Base-by-base conservation (phyloP, 2,329 filamentous ascomycete species). In the Aspergillus sp. region DNA sequence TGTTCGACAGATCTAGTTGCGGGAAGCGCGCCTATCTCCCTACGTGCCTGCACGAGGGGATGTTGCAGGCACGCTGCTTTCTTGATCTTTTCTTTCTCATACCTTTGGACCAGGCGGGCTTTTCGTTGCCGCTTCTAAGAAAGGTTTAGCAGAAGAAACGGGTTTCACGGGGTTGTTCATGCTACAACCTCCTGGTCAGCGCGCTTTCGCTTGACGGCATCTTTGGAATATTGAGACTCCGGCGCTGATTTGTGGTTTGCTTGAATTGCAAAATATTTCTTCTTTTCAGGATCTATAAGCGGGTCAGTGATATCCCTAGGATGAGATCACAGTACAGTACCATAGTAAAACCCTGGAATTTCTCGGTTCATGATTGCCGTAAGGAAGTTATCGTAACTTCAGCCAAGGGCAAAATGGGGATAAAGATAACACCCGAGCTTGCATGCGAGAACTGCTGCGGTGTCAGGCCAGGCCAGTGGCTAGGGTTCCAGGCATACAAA, bases 191-290 rank as follows among this genome's bases (percentile, higher is more conserved):
- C 69, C 37, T 82, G 76, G 33, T 82, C 76, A 3, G 76, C 61
- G 59, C 80, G 80, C 52, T 84, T 84, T 62, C 78, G 79, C 72
- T 84, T 87, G 56, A 88, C 82, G 6, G 80, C 79, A 46, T 83
- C 77, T n/a, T 78, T 74, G 8, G 86, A 85, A 76, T 86, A 89
- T 15, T 79, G 73, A 0, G 82, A 77, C 7, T 70, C 73, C 2
- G 75, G 62, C 0, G 84, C 80, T 0, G 84, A 84, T 15, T 79
- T 79, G 60, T 80, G 75, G 53, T 75, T 77, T 23, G 75, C 65
- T 68, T 88, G 84, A 50, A 90, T 82, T 65, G 85, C 87, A 73
- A 90, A 90, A 67, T 90, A 90, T 62, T 84, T 87, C 39, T 81
- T 81, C 70, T 85, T 89, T 44, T 80, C 79, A 12, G 71, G 63